These are phyloP conservation scores for Podaxis pistillaris DNA, from an alignment of 768 basidiomycete species.

Conservation along the genomic window DNA sequence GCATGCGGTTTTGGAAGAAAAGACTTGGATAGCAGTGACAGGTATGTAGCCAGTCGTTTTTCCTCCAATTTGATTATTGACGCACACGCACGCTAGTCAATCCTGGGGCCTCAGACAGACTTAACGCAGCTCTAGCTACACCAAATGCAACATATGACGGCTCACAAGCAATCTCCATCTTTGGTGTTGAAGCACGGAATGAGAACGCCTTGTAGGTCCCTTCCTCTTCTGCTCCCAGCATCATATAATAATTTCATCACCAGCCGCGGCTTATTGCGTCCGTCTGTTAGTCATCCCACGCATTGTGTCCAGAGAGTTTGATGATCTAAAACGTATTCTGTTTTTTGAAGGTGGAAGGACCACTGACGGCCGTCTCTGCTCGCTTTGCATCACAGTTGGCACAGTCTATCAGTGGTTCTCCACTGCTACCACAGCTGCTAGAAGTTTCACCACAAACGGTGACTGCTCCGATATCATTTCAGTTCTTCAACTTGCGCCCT, in stretches of 20 bases:
- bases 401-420: slow-evolving; percentile 25
- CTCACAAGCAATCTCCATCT: slow-evolving; percentile 46
- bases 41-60: slow-evolving; percentile 33
- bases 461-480: slow-evolving; percentile 46
- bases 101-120: slow-evolving; percentile 34
- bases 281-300: slow-evolving; percentile 23
- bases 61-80: background rate
- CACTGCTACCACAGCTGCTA: slow-evolving; percentile 35
- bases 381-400: slow-evolving; percentile 32
- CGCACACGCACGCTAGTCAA: slow-evolving; percentile 32
- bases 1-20: slow-evolving; percentile 45
- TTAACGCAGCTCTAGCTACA: slow-evolving; percentile 33
- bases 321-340: background rate
- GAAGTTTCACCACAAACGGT: slow-evolving; percentile 48
- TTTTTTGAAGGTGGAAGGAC: slow-evolving; percentile 28
- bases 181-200: slow-evolving; percentile 29
- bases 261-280: slow-evolving; percentile 34
- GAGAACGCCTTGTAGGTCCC: slow-evolving; percentile 43
- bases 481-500: slow-evolving; percentile 47
- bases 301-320: background rate
- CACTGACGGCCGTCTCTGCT: slow-evolving; percentile 34
- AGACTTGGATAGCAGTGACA: slow-evolving; percentile 52
- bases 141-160: slow-evolving; percentile 47
- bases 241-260: background rate
- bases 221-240: background rate